These are phyloP conservation scores for Trametes maxima DNA, from an alignment of 768 basidiomycete species.

Conservation along the genomic window DNA sequence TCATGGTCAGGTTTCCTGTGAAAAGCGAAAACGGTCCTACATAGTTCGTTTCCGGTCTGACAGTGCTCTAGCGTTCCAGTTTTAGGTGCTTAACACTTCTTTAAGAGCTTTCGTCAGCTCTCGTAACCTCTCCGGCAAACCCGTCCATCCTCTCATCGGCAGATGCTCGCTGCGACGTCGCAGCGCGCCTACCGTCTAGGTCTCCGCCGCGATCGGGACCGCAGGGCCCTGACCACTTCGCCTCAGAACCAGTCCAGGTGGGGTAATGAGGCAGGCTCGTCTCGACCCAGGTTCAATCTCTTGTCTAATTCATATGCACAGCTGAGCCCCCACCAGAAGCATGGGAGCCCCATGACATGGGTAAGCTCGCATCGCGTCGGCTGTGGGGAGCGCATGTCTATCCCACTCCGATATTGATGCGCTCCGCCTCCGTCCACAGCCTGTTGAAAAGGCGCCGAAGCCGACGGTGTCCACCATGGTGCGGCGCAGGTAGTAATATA, in stretches of 20 bases:
- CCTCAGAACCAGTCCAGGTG: neutral
- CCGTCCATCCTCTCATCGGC: neutral
- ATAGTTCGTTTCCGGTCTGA: no score
- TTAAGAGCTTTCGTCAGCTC: neutral
- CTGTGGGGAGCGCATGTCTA: neutral
- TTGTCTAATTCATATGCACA: neutral
- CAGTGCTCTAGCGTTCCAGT: neutral
- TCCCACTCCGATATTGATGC: constrained; percentile 13
- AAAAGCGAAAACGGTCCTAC: no score
- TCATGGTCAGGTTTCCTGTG: no score
- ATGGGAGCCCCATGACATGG: neutral
- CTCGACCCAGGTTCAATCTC: no score
- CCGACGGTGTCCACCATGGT: neutral
- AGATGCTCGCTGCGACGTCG: constrained; percentile 13
- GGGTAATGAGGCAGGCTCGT: neutral
- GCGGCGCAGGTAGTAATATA: neutral
- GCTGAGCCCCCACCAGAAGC: neutral
- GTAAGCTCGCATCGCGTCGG: neutral
- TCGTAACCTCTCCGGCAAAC: no score
- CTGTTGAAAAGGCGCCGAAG: neutral
- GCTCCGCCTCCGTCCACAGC: constrained; percentile 1
- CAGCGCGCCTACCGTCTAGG: neutral
- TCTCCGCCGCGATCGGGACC: neutral
- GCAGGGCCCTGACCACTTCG: neutral
- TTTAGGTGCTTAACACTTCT: neutral